These are phyloP conservation scores for Stagonosporopsis tanaceti DNA, from an alignment of 2,329 filamentous ascomycete genomes.

Conservation along the genomic window DNA sequence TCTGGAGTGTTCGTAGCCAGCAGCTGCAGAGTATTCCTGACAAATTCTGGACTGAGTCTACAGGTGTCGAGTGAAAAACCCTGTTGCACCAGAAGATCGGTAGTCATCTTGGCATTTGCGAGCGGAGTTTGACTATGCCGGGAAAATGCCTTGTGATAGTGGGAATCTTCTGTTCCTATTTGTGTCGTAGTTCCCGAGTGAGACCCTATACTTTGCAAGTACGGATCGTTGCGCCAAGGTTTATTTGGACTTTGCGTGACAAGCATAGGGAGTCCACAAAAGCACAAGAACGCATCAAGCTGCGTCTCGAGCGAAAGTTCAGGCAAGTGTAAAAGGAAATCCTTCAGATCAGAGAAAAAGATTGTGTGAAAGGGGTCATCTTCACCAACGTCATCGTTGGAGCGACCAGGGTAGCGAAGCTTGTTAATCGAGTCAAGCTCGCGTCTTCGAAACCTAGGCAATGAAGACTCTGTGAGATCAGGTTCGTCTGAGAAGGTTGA, in stretches of 20 bases:
- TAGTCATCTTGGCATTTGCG: conserved; percentile 32
- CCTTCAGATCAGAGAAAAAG: conserved; percentile 77
- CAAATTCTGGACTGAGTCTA: conserved; percentile 25
- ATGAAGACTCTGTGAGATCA: conserved; percentile 21
- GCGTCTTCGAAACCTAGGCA: conserved; percentile 45
- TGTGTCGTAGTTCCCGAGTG: background rate
- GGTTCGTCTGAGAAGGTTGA: conserved; percentile 8
- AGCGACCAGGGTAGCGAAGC: conserved; percentile 72
- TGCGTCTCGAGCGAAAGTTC: conserved; percentile 57
- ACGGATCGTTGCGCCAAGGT: conserved; percentile 56
- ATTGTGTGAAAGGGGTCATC: conserved; percentile 86
- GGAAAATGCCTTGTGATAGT: background rate
- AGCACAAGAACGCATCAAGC: conserved; percentile 69
- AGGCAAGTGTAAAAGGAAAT: conserved; percentile 62
- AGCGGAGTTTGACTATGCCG: conserved; percentile 6
- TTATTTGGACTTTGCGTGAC: no score
- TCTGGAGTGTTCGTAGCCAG: conserved; percentile 56
- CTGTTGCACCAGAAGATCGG: conserved; percentile 36
- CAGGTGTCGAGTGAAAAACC: conserved; percentile 25
- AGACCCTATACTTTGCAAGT: background rate
- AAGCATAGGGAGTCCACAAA: conserved; percentile 56
- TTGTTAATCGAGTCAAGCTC: conserved; percentile 62
- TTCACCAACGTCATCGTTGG: conserved; percentile 75
- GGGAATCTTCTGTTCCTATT: background rate
- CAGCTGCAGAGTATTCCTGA: conserved; percentile 60